Evolutionary conservation across 2,329 filamentous ascomycete species (phyloP), one percentile per base, ranked within the genome.

Genomic region (Colletotrichum camelliae): DNA sequence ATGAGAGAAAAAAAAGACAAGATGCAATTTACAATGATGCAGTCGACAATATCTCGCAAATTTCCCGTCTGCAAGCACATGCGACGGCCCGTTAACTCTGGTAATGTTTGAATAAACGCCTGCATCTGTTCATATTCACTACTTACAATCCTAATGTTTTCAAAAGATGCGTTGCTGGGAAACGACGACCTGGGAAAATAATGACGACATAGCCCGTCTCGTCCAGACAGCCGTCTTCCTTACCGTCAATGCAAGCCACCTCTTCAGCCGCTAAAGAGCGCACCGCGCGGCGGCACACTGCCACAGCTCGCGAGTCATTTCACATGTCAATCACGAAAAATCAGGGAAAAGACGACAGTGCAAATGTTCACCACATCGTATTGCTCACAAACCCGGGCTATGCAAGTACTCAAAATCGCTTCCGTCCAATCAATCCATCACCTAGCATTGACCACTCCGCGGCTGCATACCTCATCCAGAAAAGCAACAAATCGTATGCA

Each of bases 261-360:
- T n/a, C 24, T 57, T 35, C 12, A 65, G 64, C 58, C 39, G 27
- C 57, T 75, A 16, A 61, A 27, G 35, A 55, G 21, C 29, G 13
- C 60, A 31, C 18, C 24, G 33, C 37, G 18, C 21, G 24, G n/a
- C 29, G 18, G 48, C 55, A 55, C 55, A 61, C 15, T 37, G 39
- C 58, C 60, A 64, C 29, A 55, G 13, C 13, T 24, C 13, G 24
- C 70, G 70, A 73, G 70, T 73, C 74, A 75, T 65, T 64, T 37
- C 58, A 31, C 21, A 62, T 70, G 37, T 43, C 37, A 61, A 33
- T 61, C 33, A 52, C 6, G 16, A 6, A 39, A 21, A 52, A 52
- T 52, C 57, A 29, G 24, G 57, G 27, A 60, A 31, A 24, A 21
- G 9, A 29, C 57, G 18, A 60, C 27, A 31, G 27, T 10, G 5